Base-by-base conservation (phyloP, 768 basidiomycete genomes). In the Rhizopogon salebrosus region DNA sequence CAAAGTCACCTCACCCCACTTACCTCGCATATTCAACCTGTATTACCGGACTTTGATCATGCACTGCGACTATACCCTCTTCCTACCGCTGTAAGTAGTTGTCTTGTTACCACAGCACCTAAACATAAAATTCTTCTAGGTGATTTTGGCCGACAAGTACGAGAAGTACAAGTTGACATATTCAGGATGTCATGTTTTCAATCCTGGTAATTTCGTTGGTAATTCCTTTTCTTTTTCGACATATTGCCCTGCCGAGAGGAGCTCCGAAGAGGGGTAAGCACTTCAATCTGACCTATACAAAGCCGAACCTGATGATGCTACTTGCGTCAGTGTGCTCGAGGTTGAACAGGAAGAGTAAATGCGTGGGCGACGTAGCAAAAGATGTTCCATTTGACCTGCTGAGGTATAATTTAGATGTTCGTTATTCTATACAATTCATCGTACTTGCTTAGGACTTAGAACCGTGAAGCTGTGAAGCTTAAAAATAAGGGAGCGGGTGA, bases 171-270 rank as follows among this genome's bases (percentile, higher is more conserved):
- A 97, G 62, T 77, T 97, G 57, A 98, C 95, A 1, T 99, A 99
- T 67, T 94, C 95, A 54, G 93, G 93, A 10, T 98, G 97, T 62
- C 97, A 98, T 70, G 97, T 98, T 24, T 94, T 98, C 77, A 99
- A 99, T 66, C 97, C 97, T 0, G 95, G 97, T 18, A 85, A 87
- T 46, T 98, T 98, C 64, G 76, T 93, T 13, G 84, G 90, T 4
- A 87, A 82, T 45, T 79, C 86, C 5, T 88, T 92, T 59, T 78
- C 82, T 5, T 98, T 98, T 75, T 92, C 89, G 10, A 89, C 92
- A 3, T 99, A 95, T 60, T 89, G 86, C 53, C 95, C 95, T 11
- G 82, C 89, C 2, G 87, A 86, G 54, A 70, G 81, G 38, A 86
- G 90, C 62, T 95, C 94, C 0, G 90, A 93, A 65, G 87, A 89